phyloP scores from a whole-genome alignment of 306 rosid species.

The Trifolium repens region DNA sequence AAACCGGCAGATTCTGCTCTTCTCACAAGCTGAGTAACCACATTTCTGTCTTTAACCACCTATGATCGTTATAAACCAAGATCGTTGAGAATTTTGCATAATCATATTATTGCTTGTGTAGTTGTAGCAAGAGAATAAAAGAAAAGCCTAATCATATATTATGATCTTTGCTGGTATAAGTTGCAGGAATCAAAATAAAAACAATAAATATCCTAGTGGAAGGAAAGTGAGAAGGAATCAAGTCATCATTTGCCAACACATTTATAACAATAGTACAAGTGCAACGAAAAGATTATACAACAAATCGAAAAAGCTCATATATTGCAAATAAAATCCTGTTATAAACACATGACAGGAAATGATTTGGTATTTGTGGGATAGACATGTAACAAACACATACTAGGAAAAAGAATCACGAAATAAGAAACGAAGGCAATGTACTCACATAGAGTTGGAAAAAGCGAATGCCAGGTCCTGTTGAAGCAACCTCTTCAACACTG shows the following conservation, averaged over 20 bases:
- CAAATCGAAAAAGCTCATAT: constrained; percentile 9
- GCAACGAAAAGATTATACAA: neutral
- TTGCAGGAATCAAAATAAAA: constrained; percentile 2
- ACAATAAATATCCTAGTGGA: constrained; percentile 8
- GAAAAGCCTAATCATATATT: constrained; percentile 15
- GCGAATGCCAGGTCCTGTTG: constrained; percentile 96
- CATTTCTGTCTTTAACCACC: constrained; percentile 80
- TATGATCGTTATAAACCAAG: constrained; percentile 34
- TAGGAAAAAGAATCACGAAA: constrained; percentile 16
- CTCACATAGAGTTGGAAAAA: constrained; percentile 90
- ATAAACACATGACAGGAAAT: neutral
- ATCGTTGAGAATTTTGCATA: constrained; percentile 5
- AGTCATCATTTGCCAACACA: constrained; percentile 5
- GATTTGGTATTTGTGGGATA: neutral
- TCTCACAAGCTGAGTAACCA: constrained; percentile 85
- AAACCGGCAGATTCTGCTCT: constrained; percentile 98
- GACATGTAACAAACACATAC: constrained; percentile 12
- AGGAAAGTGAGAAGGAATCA: constrained; percentile 20
- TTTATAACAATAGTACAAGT: constrained; percentile 8
- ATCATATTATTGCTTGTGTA: constrained; percentile 1
- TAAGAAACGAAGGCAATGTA: constrained; percentile 8
- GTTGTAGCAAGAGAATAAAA: constrained; percentile 27
- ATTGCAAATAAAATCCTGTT: constrained; percentile 10
- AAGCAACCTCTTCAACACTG: constrained; percentile 95
- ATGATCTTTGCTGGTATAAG: neutral